Conservation (phyloP, 495 filamentous ascomycete genomes). For the Aspergillus homomorphus region DNA sequence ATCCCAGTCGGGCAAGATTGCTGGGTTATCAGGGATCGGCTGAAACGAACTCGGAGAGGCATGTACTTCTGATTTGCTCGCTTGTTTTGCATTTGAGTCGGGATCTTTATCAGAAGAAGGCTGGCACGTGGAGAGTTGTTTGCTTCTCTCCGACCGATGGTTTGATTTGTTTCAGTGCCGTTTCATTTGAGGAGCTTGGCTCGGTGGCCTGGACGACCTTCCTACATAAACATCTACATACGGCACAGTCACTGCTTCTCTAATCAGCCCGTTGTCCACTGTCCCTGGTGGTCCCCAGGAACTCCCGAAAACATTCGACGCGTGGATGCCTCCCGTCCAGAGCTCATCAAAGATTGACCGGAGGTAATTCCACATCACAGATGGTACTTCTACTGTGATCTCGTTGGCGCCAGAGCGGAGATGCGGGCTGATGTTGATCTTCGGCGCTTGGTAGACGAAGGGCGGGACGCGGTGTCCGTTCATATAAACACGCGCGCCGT, state of each 20-base stretch:
- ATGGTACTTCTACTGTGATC: slow-evolving; percentile 20
- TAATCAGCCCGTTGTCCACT: slow-evolving; percentile 19
- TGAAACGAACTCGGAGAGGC: no score
- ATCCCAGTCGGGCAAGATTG: no score
- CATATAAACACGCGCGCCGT: slow-evolving; percentile 16
- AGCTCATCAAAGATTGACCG: slow-evolving; percentile 17
- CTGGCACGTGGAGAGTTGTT: no score
- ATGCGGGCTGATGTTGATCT: slow-evolving; percentile 16
- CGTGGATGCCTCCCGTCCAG: slow-evolving; percentile 1
- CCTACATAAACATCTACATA: slow-evolving; percentile 3
- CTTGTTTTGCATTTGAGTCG: no score
- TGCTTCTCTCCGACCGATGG: no score
- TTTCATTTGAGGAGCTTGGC: no score
- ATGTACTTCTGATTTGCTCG: no score
- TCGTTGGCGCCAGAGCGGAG: slow-evolving; percentile 16
- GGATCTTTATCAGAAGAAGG: no score
- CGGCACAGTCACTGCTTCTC: slow-evolving; percentile 13
- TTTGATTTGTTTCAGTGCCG: no score
- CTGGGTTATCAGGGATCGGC: no score
- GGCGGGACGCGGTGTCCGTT: slow-evolving; percentile 21
- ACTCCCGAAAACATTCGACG: neutral
- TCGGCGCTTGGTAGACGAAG: slow-evolving; percentile 20
- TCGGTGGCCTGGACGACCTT: no score
- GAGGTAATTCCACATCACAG: slow-evolving; percentile 29
- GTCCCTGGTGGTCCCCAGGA: neutral